These are phyloP conservation scores for Rusavskia elegans DNA, from an alignment of 495 filamentous ascomycete genomes.

Conservation along the genomic window DNA sequence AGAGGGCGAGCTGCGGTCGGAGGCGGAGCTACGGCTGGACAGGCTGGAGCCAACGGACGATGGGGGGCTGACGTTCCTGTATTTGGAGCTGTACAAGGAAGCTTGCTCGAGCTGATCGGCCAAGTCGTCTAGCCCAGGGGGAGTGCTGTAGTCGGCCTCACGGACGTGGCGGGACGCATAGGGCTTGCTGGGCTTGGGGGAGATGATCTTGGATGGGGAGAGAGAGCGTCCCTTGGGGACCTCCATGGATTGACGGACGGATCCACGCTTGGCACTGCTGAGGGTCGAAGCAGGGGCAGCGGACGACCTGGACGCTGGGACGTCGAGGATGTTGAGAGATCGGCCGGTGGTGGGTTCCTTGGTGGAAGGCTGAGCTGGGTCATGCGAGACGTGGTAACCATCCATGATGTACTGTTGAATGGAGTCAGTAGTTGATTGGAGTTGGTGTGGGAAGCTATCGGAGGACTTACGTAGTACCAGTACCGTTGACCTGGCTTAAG, in stretches of 20 bases:
- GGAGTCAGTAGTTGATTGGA: conserved; percentile 7
- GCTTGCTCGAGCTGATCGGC: conserved; percentile 55
- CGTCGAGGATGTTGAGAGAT: conserved; percentile 68
- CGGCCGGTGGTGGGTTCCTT: conserved; percentile 95
- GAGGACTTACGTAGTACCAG: conserved; percentile 78
- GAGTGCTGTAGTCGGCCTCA: conserved; percentile 54
- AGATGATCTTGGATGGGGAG: conserved; percentile 74
- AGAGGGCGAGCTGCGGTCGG: conserved; percentile 52
- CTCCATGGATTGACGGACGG: conserved; percentile 28
- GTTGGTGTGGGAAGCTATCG: not conserved
- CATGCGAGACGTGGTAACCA: conserved; percentile 95
- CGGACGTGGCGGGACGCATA: conserved; percentile 74
- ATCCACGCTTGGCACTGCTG: conserved; percentile 7
- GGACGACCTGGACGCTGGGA: conserved; percentile 26
- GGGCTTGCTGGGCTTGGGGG: conserved; percentile 78
- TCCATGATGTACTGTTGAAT: conserved; percentile 77
- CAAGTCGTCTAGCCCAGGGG: conserved; percentile 52
- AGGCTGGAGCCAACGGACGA: conserved; percentile 60
- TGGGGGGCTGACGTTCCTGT: conserved; percentile 45
- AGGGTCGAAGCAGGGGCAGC: conserved; percentile 6
- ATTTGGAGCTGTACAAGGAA: conserved; percentile 45
- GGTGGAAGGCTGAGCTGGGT: conserved; percentile 78
- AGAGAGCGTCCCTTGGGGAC: conserved; percentile 76
- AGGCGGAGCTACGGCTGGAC: conserved; percentile 59
- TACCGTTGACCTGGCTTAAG: conserved; percentile 77